Conservation (phyloP, 805 yeast species). For the Komagataella pastoris region DNA sequence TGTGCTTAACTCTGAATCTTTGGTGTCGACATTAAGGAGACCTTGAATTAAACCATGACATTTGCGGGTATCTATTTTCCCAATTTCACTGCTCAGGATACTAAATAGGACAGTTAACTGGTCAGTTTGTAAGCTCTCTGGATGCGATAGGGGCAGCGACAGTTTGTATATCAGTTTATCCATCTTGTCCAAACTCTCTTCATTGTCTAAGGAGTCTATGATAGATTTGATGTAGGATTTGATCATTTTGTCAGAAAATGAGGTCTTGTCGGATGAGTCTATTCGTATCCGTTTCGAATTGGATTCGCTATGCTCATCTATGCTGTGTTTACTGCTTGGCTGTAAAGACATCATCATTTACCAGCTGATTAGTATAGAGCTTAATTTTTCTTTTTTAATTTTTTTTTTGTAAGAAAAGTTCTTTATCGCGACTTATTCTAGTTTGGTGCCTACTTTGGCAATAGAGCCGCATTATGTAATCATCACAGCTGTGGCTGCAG, state of each 20-base stretch:
- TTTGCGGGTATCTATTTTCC: conserved; percentile 47
- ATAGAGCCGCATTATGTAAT: not conserved
- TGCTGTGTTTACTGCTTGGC: not conserved
- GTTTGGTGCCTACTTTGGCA: not conserved
- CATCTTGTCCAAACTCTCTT: conserved; percentile 12
- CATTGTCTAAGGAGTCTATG: not conserved
- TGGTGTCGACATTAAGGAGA: conserved; percentile 35
- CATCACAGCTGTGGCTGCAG: not conserved
- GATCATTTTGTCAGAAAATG: not conserved
- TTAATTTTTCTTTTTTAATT: no score
- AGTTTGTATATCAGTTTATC: conserved; percentile 50
- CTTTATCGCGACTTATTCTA: not conserved
- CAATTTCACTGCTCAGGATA: conserved; percentile 48
- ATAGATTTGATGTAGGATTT: not conserved
- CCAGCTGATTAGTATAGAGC: not conserved
- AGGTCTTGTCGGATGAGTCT: not conserved
- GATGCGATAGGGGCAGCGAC: conserved; percentile 32
- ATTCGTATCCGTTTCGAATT: not conserved
- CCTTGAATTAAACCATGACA: conserved; percentile 44
- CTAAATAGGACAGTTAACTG: conserved; percentile 44
- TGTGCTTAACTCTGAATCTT: conserved; percentile 22
- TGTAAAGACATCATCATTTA: not conserved
- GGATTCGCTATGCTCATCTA: not conserved
- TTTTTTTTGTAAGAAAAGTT: not conserved
- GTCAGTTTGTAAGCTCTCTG: conserved; percentile 38